Conservation (phyloP, 345 rosid species). For the Arabidopsis arenosa region DNA sequence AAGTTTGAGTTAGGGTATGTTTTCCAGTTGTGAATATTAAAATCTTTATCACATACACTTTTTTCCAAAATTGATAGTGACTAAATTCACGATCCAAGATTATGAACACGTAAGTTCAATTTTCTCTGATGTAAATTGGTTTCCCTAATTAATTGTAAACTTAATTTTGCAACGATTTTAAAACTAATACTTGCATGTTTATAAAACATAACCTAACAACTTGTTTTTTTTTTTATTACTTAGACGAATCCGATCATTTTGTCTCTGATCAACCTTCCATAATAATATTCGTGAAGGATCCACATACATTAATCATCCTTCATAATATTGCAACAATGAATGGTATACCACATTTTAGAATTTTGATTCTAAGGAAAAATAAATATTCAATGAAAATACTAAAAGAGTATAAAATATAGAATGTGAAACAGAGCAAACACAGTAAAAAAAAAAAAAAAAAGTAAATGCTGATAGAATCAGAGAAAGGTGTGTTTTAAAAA, state of each 20-base stretch:
- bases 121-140: constrained; percentile 2
- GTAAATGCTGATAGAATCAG: constrained; percentile 26
- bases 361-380: not conserved
- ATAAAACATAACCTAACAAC: too few species aligned
- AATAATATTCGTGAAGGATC: not conserved
- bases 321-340: not conserved
- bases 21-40: not conserved
- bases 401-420: constrained; percentile 11
- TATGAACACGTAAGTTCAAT: not conserved
- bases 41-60: not conserved
- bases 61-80: not conserved
- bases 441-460: constrained; percentile 7
- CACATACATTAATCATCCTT: not conserved
- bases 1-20: not conserved
- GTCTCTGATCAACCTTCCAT: not conserved
- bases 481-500: not conserved
- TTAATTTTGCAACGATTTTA: too few species aligned
- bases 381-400: not conserved
- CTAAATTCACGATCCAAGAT: not conserved
- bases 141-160: not conserved
- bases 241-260: not conserved
- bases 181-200: too few species aligned
- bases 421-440: constrained; percentile 39
- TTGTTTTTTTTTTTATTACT: not conserved
- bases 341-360: not conserved